Percentiles rank a stretch among this genome's conserved stretches.
These are phyloP conservation scores for Phytopythium aichiense DNA, from an alignment of 352 stramenopile species.

Conservation along the genomic window DNA sequence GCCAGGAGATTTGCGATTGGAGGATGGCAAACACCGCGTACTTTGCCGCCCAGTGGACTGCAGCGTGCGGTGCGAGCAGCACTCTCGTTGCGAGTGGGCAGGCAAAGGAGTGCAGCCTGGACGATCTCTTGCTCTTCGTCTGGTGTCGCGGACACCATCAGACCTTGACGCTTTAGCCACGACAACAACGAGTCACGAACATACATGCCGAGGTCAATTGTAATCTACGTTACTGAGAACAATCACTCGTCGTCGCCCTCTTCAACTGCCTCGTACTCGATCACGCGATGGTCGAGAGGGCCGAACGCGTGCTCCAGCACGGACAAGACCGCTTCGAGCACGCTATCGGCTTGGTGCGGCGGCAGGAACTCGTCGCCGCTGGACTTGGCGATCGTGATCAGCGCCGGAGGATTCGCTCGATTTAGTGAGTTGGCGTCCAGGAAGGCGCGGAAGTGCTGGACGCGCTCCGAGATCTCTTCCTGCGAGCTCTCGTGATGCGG, in stretches of 20 bases:
- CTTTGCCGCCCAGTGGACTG: constrained; percentile 24
- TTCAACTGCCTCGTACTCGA: constrained; percentile 47
- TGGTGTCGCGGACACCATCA: constrained; percentile 59
- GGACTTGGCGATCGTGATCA: constrained; percentile 86
- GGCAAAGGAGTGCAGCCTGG: constrained; percentile 31
- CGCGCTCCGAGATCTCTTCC: constrained; percentile 47
- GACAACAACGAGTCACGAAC: not conserved
- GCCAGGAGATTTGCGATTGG: constrained; percentile 39
- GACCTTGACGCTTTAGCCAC: constrained; percentile 33
- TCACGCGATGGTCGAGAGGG: constrained; percentile 22
- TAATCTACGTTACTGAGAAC: too few relatives aligned
- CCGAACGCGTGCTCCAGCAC: constrained; percentile 43
- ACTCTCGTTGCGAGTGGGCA: constrained; percentile 9
- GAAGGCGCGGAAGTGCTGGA: constrained; percentile 32
- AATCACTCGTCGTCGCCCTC: constrained; percentile 7
- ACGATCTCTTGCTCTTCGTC: constrained; percentile 42
- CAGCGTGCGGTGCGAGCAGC: constrained; percentile 35
- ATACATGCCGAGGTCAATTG: too few relatives aligned
- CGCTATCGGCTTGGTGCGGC: constrained; percentile 44
- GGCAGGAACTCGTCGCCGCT: constrained; percentile 70
- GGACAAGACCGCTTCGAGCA: constrained; percentile 39
- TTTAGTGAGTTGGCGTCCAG: constrained; percentile 17
- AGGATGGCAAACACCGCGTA: constrained; percentile 32
- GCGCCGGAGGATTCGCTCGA: constrained; percentile 26
- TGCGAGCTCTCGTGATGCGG: constrained; percentile 56